Base-by-base conservation (phyloP, 78 protist species). In the Creolimax fragrantissima region DNA sequence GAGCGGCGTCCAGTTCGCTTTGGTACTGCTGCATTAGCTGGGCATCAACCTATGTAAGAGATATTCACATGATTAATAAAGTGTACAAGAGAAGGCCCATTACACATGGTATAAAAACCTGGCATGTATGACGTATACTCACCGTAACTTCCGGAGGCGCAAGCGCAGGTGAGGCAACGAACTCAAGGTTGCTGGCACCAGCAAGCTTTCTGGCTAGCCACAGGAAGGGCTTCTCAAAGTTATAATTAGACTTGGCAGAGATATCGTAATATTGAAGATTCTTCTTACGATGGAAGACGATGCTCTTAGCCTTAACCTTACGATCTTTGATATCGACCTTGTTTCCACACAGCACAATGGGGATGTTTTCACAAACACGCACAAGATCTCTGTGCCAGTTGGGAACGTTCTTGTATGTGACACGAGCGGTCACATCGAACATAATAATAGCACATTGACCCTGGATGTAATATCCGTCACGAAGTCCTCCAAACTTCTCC, bases 201-300 rank as follows among this genome's bases (percentile, higher is more conserved):
- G 47, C 43, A 74, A 99, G 96, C 95, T 97, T 96, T 45, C 96
- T 96, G 83, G 98, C 96, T 44, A 99, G 96, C 97, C 97, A 97
- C 85, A 97, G 95, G 98, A 98, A 98, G 83, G 99, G 99, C 97
- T 98, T 98, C 96, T 99, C 99, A 89, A 97, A 98, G 95, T 99
- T 95, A 98, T 98, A 99, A 97, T 98, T 98, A 84, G 97, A 89
- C 96, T 98, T 98, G 91, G 99, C 99, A 35, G 98, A 96, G 90
- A 99, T 96, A 88, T 98, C 99, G 94, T 96, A 98, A 98, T 99
- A 99, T 94, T 97, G 98, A 45, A 98, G 91, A 96, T 94, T 96
- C 97, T 97, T 96, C 95, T 95, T 96, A 85, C 99, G 95, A 96
- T 99, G 99, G 99, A 98, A 99, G 66, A 95, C 95, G 95, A 99